phyloP scores from a whole-genome alignment of 1,284 basidiomycete genomes.

The Stereum hirsutum region DNA sequence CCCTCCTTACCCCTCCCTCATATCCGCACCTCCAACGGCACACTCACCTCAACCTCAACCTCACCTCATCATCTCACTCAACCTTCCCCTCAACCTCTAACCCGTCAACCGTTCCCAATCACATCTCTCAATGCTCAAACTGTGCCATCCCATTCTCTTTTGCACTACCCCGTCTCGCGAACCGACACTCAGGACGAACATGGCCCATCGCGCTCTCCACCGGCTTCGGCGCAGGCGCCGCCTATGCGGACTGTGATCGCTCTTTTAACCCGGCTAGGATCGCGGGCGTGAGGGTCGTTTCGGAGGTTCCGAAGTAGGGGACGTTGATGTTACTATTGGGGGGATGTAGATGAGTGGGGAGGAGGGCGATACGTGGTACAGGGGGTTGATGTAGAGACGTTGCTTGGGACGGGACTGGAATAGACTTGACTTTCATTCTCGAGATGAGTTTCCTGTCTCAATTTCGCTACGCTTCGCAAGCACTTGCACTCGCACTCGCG shows the following conservation, averaged over 20 bases:
- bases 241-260: slow-evolving; percentile 94
- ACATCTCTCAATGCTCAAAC: too few relatives aligned
- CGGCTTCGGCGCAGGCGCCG: slow-evolving; percentile 83
- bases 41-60: slow-evolving; percentile 4
- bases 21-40: slow-evolving; percentile 1
- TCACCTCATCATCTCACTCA: slow-evolving; percentile 6
- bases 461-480: background rate
- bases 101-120: too few relatives aligned
- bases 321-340: too few relatives aligned
- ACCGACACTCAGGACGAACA: slow-evolving; percentile 67
- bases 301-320: too few relatives aligned
- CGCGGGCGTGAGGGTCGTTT: slow-evolving; percentile 77
- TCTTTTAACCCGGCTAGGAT: slow-evolving; percentile 93
- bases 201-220: slow-evolving; percentile 94
- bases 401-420: background rate
- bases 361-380: background rate
- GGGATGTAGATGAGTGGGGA: background rate
- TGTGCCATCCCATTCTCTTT: too few relatives aligned
- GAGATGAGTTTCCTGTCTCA: background rate
- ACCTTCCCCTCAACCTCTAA: too few relatives aligned
- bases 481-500: background rate
- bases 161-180: too few relatives aligned
- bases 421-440: background rate
- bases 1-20: background rate
- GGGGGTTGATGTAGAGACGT: background rate